These are phyloP conservation scores for Mycena maculata DNA, from an alignment of 768 basidiomycete species.

Conservation along the genomic window DNA sequence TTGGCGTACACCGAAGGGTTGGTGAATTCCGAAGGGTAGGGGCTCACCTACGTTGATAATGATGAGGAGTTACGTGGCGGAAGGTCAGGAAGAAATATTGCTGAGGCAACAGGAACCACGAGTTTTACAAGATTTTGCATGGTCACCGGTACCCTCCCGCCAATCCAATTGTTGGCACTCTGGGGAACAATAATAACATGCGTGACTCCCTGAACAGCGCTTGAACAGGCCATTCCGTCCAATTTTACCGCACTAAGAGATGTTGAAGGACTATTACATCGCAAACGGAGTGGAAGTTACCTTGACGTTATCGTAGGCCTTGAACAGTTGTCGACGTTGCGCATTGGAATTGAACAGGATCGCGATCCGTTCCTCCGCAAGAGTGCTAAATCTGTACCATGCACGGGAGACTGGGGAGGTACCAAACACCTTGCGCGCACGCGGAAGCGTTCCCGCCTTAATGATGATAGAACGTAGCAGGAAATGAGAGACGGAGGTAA, in stretches of 20 bases:
- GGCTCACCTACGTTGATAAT: neutral
- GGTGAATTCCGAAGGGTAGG: no score
- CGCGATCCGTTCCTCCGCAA: no score
- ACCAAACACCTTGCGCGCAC: no score
- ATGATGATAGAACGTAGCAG: no score
- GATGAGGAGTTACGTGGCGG: neutral
- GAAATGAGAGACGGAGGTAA: neutral
- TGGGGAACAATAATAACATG: neutral
- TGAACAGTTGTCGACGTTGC: no score
- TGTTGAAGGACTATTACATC: neutral
- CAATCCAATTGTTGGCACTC: neutral
- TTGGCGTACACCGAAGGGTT: neutral
- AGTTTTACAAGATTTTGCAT: neutral
- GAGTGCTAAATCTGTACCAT: no score
- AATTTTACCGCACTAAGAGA: neutral
- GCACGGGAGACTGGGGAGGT: no score
- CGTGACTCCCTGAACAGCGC: neutral
- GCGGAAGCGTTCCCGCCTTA: no score
- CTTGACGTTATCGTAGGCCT: neutral
- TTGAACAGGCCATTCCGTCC: neutral
- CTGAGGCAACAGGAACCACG: neutral
- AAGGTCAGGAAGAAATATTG: neutral
- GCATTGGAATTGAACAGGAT: no score
- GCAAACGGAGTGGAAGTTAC: neutral
- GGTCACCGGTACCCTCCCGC: neutral